phyloP scores from a whole-genome alignment of 2,329 filamentous ascomycete genomes.

The Fusarium sp. region DNA sequence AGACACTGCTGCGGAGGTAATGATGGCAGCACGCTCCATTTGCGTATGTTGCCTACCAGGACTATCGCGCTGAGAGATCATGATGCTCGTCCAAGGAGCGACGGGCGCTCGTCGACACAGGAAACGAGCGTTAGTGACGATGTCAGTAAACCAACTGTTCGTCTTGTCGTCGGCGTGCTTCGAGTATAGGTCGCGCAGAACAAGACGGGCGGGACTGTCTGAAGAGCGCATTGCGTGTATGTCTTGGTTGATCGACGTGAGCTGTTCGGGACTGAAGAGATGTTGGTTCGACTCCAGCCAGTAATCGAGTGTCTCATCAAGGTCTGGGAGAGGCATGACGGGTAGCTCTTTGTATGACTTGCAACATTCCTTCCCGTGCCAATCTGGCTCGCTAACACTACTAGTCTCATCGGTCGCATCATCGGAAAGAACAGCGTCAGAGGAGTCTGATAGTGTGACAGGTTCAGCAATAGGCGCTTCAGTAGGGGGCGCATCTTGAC shows the following conservation, averaged over 20 bases:
- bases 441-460: background rate
- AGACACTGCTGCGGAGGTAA: background rate
- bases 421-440: background rate
- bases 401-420: background rate
- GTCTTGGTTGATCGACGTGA: background rate
- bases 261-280: background rate
- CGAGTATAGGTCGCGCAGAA: background rate
- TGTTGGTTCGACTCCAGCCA: constrained; percentile 5
- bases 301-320: constrained; percentile 10
- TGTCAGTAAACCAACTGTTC: constrained; percentile 3
- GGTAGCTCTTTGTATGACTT: background rate
- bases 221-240: background rate
- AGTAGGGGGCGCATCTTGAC: no score
- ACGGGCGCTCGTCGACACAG: background rate
- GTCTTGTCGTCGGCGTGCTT: background rate
- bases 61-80: constrained; percentile 1
- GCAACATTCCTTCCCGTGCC: constrained; percentile 1
- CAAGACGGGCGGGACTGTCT: background rate
- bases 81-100: constrained; percentile 8
- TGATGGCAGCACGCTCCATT: constrained; percentile 1
- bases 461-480: background rate
- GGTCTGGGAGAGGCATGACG: background rate
- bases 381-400: background rate
- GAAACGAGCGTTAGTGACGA: constrained; percentile 1
- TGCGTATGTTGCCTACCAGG: background rate